Evolutionary conservation across 2,329 filamentous ascomycete species (phyloP), one percentile per base, ranked within the genome.

Genomic region (Xylaria sp.): DNA sequence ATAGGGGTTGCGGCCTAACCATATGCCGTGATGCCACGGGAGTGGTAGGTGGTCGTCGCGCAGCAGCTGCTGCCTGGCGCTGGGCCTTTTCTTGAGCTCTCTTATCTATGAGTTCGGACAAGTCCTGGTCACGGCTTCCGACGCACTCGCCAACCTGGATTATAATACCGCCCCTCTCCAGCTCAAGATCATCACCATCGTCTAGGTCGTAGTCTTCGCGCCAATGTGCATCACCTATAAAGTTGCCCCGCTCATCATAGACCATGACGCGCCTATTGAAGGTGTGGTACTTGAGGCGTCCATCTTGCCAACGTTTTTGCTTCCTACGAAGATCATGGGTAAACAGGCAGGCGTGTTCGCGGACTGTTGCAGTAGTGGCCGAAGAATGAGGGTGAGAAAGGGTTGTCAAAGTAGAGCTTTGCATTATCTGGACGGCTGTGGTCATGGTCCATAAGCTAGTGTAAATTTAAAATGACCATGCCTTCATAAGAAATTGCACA

Each of bases 211-310:
- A 86, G 60, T 87, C 86, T 53, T 89, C 85, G 50, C 89, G 89
- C 90, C 92, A 96, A 80, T 97, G 93, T 36, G 89, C 88, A 78
- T 97, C 94, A 3, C 94, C 94, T 32, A 97, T 86, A 72, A 91
- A 93, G 77, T 94, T 93, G 0, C 92, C 89, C 2, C 87, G 83
- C 55, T 93, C 89, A 78, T 97, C 94, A 74, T 96, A 95, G 7
- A 97, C 92, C 93, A 97, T 97, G 67, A 96, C 84, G 4, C 93
- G 89, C 76, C 90, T 93, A 82, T 97, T 97, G 86, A 97, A 97
- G 0, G 92, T 91, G 77, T 97, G 94, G 72, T 91, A 97, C 71
- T 91, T 92, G 69, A 97, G 87, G 60, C 89, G 89, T 41, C 95
- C 94, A 90, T 97, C 94, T 76, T 97, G 93, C 94, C 94, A 97